Conservation (phyloP, 2,329 filamentous ascomycete species). For the Cercospora brassicicola region DNA sequence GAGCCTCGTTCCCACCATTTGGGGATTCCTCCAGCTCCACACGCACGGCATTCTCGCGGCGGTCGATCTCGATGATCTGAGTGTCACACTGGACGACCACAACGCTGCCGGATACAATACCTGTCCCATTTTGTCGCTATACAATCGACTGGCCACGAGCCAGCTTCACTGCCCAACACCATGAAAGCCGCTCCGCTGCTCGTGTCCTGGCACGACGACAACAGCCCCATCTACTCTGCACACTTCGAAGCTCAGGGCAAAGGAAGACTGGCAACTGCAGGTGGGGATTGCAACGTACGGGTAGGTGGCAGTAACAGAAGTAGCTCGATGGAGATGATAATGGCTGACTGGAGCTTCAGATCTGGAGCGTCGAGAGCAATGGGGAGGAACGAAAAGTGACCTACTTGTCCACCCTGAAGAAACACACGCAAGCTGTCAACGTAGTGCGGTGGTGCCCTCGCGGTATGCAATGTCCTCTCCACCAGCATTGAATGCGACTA, state of each 20-base stretch:
- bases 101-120: background rate
- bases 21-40: background rate
- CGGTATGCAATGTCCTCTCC: conserved; percentile 56
- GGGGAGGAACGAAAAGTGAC: conserved; percentile 86
- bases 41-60: background rate
- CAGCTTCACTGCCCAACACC: conserved; percentile 21
- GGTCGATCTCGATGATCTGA: background rate
- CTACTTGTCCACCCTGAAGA: conserved; percentile 85
- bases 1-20: background rate
- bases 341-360: conserved; percentile 48
- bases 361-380: conserved; percentile 86
- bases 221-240: conserved; percentile 92
- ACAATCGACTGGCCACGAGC: conserved; percentile 15
- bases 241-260: conserved; percentile 94
- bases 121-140: conserved; percentile 16
- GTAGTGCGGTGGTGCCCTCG: conserved; percentile 94
- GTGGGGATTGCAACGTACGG: conserved; percentile 94
- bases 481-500: background rate
- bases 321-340: background rate
- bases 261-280: conserved; percentile 86
- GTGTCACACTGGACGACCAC: background rate
- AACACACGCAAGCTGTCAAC: conserved; percentile 96
- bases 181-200: conserved; percentile 98
- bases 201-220: conserved; percentile 98
- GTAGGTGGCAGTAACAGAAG: conserved; percentile 55